These are phyloP conservation scores for Fusarium scirpi DNA, from an alignment of 2,329 filamentous ascomycete species.

Conservation along the genomic window DNA sequence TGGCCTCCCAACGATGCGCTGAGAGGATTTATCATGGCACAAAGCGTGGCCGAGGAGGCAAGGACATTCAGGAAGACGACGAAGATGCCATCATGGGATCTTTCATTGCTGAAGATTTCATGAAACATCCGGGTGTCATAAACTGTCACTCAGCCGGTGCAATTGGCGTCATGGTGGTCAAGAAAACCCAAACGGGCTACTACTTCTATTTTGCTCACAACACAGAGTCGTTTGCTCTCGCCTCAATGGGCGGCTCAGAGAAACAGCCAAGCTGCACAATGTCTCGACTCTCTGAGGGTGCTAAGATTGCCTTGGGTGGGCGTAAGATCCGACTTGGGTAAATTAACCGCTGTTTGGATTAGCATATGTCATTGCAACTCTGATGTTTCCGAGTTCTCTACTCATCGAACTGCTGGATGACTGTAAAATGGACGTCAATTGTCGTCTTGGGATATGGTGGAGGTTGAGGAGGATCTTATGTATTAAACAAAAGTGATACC, in stretches of 20 bases:
- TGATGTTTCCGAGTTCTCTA: not conserved
- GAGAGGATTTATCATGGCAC: slow-evolving; percentile 83
- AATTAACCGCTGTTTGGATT: slow-evolving; percentile 16
- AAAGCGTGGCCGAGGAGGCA: slow-evolving; percentile 69
- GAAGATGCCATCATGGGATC: slow-evolving; percentile 79
- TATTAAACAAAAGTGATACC: slow-evolving; percentile 45
- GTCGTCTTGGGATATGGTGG: not conserved
- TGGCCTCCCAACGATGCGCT: slow-evolving; percentile 88
- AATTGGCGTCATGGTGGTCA: slow-evolving; percentile 91
- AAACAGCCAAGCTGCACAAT: slow-evolving; percentile 83
- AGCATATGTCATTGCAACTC: not conserved
- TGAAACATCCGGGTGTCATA: slow-evolving; percentile 87
- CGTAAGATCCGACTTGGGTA: slow-evolving; percentile 59
- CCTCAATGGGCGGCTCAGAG: slow-evolving; percentile 87
- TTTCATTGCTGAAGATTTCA: slow-evolving; percentile 91
- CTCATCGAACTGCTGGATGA: not conserved
- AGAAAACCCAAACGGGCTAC: slow-evolving; percentile 80
- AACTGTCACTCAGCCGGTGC: slow-evolving; percentile 85
- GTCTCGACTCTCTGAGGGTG: slow-evolving; percentile 75
- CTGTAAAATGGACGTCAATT: not conserved
- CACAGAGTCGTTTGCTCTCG: slow-evolving; percentile 87
- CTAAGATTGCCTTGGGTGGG: slow-evolving; percentile 67
- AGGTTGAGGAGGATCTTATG: slow-evolving; percentile 1
- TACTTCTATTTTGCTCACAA: slow-evolving; percentile 97
- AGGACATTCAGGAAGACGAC: slow-evolving; percentile 75